Base-by-base conservation (phyloP, 2,329 filamentous ascomycete genomes). In the Fusarium proliferatum region DNA sequence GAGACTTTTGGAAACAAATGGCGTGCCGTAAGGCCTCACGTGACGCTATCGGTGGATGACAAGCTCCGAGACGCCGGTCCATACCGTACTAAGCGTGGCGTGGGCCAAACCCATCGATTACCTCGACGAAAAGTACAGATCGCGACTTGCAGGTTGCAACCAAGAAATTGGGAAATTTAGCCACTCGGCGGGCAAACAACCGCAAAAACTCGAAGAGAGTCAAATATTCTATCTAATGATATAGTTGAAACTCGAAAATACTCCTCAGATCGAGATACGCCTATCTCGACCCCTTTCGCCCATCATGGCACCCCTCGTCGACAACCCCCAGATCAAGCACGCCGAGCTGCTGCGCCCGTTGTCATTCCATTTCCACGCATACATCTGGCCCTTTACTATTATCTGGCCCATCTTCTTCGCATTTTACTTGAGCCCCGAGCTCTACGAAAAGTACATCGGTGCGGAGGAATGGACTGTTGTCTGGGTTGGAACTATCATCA, bases 391-490 rank as follows among this genome's bases (percentile, higher is more conserved):
- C 0, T 99, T 98, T 80, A 86, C 92, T 68, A 91, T 98, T 76
- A 86, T 95, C 79, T 99, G 97, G 95, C 96, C 97, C 59, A 85
- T 93, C 78, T 98, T 98, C 84, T 89, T 97, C 74, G 90, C 93
- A 81, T 91, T 95, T 83, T 98, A 97, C 82, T 90, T 97, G 61
- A 93, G 91, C 28, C 87, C 91, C 70, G 92, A 94, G 61, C 91
- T 94, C 75, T 99, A 99, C 83, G 93, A 97, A 75, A 92, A 92
- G 80, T 92, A 98, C 85, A 97, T 99, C 74, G 90, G 93, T 78
- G 95, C 93, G n/a, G 91, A 93, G 77, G 96, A 99, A 87, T 99
- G 96, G 96, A 98, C 97, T 2, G 97, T 97, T 81, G 94, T 99
- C 72, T 99, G 94, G 91, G 90, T 93, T 75, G 96, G 93, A 78